A percentile compares a stretch with the other conserved stretches of the same genome.
phyloP scores from a whole-genome alignment of 2,329 filamentous ascomycete species.

The Emergomyces orientalis region DNA sequence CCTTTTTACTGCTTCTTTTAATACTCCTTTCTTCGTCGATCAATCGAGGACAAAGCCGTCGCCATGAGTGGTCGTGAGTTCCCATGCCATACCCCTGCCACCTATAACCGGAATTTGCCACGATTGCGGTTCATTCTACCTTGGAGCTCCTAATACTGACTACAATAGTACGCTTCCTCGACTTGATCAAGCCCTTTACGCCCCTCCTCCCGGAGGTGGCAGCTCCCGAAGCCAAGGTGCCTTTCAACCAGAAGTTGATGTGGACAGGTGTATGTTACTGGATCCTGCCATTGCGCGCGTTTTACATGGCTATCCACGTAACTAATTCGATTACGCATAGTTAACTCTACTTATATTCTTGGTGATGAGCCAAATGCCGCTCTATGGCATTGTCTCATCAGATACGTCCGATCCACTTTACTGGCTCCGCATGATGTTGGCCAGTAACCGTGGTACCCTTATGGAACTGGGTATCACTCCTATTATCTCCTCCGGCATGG shows the following conservation, averaged over 20 bases:
- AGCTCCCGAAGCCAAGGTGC: conserved; percentile 94
- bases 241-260: conserved; percentile 98
- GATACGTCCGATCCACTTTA: conserved; percentile 97
- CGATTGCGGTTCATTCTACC: background rate
- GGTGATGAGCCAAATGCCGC: conserved; percentile 99
- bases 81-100: conserved; percentile 18
- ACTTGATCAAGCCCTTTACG: conserved; percentile 98
- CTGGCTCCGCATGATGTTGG: conserved; percentile 99
- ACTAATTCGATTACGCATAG: conserved; percentile 25
- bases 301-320: conserved; percentile 7
- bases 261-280: conserved; percentile 60
- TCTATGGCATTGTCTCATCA: conserved; percentile 98
- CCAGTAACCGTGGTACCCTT: conserved; percentile 91
- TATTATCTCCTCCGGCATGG: conserved; percentile 99
- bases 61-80: conserved; percentile 53
- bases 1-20: conserved; percentile 24
- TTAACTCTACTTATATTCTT: conserved; percentile 96
- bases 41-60: conserved; percentile 32
- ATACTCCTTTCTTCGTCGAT: conserved; percentile 21
- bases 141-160: conserved; percentile 21
- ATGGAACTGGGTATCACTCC: conserved; percentile 97
- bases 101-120: background rate
- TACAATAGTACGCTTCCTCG: conserved; percentile 84
- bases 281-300: conserved; percentile 5
- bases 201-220: conserved; percentile 99